A percentile compares a stretch with the other conserved stretches of the same genome.
These are phyloP conservation scores for Diaporthe sp. DNA, from an alignment of 2,329 filamentous ascomycete species.

Conservation along the genomic window DNA sequence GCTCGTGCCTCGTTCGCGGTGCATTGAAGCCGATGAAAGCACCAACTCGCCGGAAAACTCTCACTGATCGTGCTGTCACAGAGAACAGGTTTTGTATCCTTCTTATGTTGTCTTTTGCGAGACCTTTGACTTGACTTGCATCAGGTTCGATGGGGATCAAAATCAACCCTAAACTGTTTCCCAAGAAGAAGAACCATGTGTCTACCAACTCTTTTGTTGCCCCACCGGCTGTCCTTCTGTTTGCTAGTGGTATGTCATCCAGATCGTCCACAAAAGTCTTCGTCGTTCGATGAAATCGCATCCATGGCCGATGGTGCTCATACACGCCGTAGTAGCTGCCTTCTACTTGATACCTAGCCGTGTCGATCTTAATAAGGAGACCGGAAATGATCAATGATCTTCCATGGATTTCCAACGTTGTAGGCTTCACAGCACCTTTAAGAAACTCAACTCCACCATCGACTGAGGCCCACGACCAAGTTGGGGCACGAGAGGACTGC, in stretches of 20 bases:
- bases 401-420: background rate
- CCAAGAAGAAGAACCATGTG: background rate
- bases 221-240: background rate
- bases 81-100: background rate
- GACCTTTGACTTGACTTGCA: background rate
- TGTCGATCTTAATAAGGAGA: background rate
- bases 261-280: background rate
- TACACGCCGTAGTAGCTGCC: background rate
- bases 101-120: background rate
- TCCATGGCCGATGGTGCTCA: background rate
- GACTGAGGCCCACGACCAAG: slow-evolving; percentile 17
- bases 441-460: background rate
- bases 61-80: background rate
- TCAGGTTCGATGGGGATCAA: background rate
- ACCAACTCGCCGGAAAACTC: background rate
- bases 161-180: background rate
- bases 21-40: background rate
- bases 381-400: background rate
- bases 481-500: background rate
- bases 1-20: background rate
- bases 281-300: background rate
- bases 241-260: background rate
- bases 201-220: background rate
- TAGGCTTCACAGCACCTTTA: background rate
- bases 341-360: background rate